These are phyloP conservation scores for Termitomyces sp. DNA, from an alignment of 768 basidiomycete species.

Conservation along the genomic window DNA sequence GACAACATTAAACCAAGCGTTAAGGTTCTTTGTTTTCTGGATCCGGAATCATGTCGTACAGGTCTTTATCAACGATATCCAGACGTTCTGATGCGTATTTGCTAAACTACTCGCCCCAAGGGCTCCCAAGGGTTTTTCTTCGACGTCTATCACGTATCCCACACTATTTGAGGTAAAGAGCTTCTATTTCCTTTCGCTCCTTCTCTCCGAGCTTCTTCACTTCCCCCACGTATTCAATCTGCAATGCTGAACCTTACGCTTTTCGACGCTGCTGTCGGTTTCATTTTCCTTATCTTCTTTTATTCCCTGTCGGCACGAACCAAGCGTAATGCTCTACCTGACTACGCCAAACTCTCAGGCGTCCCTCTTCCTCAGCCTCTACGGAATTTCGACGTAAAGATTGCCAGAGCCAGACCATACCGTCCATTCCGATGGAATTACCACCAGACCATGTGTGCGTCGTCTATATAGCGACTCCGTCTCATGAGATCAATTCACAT, in stretches of 20 bases:
- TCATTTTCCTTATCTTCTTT: not conserved
- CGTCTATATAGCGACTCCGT: not conserved
- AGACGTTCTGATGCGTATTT: not conserved
- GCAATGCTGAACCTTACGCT: not conserved
- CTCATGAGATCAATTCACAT: not conserved
- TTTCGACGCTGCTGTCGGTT: not conserved
- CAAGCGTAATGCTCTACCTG: conserved; percentile 5
- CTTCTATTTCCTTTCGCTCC: not conserved
- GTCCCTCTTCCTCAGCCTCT: conserved; percentile 37
- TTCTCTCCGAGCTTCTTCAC: not conserved
- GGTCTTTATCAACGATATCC: not conserved
- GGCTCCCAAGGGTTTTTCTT: too few relatives aligned
- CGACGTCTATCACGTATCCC: not conserved
- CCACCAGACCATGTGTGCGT: conserved; percentile 48
- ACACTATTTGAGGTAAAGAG: not conserved
- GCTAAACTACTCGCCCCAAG: not conserved
- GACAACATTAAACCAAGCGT: not conserved
- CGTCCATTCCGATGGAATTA: conserved; percentile 52
- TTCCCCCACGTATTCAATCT: not conserved
- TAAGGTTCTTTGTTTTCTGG: not conserved
- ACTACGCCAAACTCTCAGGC: conserved; percentile 39
- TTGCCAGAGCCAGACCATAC: conserved; percentile 43
- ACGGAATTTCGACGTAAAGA: conserved; percentile 34
- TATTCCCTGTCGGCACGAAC: not conserved
- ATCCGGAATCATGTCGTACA: not conserved